Evolutionary conservation across 2,329 filamentous ascomycete species (phyloP).

Genomic region (Colletotrichum tropicicola): DNA sequence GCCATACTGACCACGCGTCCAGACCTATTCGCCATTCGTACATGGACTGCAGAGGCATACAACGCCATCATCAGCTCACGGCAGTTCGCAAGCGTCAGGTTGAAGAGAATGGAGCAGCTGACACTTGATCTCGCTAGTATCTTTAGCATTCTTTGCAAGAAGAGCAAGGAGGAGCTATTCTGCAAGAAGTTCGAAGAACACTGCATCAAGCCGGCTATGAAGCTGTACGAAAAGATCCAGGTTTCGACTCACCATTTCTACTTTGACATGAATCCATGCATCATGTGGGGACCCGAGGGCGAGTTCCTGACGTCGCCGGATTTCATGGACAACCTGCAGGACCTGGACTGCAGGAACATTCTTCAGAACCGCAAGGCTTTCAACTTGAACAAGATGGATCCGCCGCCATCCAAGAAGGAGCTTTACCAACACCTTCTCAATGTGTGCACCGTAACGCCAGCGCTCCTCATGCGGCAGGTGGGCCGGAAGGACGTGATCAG

Average conservation of each 20-base stretch:
- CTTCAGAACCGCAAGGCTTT: constrained; percentile 47
- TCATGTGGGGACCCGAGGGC: constrained; percentile 35
- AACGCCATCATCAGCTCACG: constrained; percentile 44
- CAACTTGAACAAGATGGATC: constrained; percentile 41
- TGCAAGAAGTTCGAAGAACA: constrained; percentile 35
- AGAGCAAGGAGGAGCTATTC: constrained; percentile 35
- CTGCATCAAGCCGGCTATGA: constrained; percentile 46
- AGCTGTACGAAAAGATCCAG: constrained; percentile 48
- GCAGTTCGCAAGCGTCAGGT: constrained; percentile 37
- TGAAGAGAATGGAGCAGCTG: constrained; percentile 36
- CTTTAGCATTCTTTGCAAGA: constrained; percentile 39
- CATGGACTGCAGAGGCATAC: constrained; percentile 48
- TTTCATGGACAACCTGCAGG: constrained; percentile 41
- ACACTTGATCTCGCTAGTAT: constrained; percentile 38
- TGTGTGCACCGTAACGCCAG: constrained; percentile 45
- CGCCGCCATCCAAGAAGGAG: constrained; percentile 40
- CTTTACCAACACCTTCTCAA: constrained; percentile 41
- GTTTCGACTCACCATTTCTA: constrained; percentile 49
- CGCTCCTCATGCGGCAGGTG: constrained; percentile 46
- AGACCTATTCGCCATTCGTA: constrained; percentile 47
- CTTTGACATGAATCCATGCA: constrained; percentile 43
- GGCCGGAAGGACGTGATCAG: constrained; percentile 44
- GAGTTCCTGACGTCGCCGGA: constrained; percentile 38
- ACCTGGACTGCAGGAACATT: constrained; percentile 46
- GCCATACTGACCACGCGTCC: neutral